These are phyloP conservation scores for Bromus sterilis DNA, from an alignment of 176 grass and related monocot species.

Conservation along the genomic window DNA sequence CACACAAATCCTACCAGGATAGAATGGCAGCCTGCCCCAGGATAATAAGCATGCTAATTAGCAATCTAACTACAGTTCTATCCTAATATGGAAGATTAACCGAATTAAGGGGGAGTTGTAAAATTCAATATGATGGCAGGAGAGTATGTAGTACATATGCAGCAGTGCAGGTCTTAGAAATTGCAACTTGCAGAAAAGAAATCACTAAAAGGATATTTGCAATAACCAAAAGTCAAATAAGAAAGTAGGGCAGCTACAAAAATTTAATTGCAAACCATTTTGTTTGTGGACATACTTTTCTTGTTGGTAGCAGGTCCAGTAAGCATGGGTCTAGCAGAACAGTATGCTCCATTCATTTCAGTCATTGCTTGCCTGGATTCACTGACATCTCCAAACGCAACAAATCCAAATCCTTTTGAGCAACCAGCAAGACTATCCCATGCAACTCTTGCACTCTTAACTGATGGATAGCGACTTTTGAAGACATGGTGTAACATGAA, in stretches of 20 bases:
- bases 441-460: conserved; percentile 78
- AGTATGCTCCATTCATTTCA: no score
- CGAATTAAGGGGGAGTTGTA: not conserved
- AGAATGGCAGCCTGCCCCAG: conserved; percentile 39
- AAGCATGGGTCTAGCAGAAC: no score
- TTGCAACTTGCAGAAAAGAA: no score
- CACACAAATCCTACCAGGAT: conserved; percentile 13
- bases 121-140: not conserved
- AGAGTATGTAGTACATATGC: no score
- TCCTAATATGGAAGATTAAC: not conserved
- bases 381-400: conserved; percentile 54
- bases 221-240: no score
- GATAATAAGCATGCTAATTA: conserved; percentile 43
- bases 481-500: conserved; percentile 73
- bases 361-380: conserved; percentile 30
- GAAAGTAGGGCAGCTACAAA: no score
- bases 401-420: conserved; percentile 90
- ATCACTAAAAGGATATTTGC: no score
- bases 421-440: conserved; percentile 44
- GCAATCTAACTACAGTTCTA: not conserved
- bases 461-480: conserved; percentile 58
- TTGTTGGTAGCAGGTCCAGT: no score
- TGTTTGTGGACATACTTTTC: no score
- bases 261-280: no score
- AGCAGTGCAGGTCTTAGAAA: no score